These are phyloP conservation scores for Kluyveromyces sp. DNA, from an alignment of 1,139 yeast species.

Conservation along the genomic window DNA sequence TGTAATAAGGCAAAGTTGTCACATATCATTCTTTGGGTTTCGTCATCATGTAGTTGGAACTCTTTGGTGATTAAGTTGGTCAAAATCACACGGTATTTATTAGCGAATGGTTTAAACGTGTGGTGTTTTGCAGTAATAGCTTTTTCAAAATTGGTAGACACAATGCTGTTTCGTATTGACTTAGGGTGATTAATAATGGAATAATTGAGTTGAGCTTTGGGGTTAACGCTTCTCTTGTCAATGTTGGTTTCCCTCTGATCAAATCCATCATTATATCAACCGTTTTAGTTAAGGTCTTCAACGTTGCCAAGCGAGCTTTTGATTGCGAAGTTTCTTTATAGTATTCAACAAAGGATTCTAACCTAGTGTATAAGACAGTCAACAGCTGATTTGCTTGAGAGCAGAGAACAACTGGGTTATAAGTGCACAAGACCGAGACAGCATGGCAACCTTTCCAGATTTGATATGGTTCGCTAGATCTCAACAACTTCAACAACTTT, in stretches of 20 bases:
- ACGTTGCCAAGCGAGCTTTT: conserved; percentile 30
- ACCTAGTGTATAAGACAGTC: conserved; percentile 47
- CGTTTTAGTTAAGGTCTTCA: conserved; percentile 45
- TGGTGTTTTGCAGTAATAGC: conserved; percentile 53
- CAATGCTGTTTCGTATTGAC: conserved; percentile 32
- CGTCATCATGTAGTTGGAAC: conserved; percentile 33
- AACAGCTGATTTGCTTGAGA: conserved; percentile 53
- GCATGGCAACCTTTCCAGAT: conserved; percentile 62
- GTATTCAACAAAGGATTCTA: conserved; percentile 32
- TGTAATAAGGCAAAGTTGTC: conserved; percentile 55
- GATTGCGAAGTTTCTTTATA: conserved; percentile 21
- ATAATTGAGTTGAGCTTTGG: conserved; percentile 67
- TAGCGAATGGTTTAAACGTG: conserved; percentile 72
- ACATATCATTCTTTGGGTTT: conserved; percentile 39
- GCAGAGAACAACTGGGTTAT: conserved; percentile 45
- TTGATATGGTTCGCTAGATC: conserved; percentile 40
- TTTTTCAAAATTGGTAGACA: conserved; percentile 43
- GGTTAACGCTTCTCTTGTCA: conserved; percentile 77
- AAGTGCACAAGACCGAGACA: conserved; percentile 40
- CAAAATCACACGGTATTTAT: conserved; percentile 47
- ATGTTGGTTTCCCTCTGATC: conserved; percentile 73
- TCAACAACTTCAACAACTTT: conserved; percentile 46
- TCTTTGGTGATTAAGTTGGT: conserved; percentile 31
- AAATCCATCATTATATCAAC: conserved; percentile 42
- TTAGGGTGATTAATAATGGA: conserved; percentile 39